A percentile compares a stretch with the other conserved stretches of the same genome.
Evolutionary conservation across 495 filamentous ascomycete species (phyloP).

Genomic region (Astrocystis sublimbata): DNA sequence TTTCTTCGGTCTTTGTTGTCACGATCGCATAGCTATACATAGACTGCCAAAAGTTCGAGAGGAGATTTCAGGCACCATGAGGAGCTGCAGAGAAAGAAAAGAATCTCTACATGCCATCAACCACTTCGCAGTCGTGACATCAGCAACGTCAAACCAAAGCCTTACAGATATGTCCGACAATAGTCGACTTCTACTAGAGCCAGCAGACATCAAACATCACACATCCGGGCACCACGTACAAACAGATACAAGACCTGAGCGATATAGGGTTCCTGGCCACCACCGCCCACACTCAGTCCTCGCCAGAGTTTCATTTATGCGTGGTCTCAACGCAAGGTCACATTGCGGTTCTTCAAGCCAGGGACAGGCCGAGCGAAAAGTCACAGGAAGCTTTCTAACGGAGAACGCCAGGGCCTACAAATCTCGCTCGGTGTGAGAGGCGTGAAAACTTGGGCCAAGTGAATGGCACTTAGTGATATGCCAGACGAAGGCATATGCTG

Average conservation of each 20-base stretch:
- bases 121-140: neutral
- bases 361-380: neutral
- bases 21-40: neutral
- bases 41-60: neutral
- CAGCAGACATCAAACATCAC: too few relatives aligned
- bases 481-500: neutral
- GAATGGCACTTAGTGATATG: slow-evolving; percentile 3
- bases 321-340: neutral
- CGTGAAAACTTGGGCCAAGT: neutral
- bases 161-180: neutral
- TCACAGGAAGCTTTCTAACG: neutral
- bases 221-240: slow-evolving; percentile 1
- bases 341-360: neutral
- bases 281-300: neutral
- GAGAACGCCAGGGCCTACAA: neutral
- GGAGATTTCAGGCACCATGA: neutral
- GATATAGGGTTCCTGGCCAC: neutral
- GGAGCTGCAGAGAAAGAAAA: slow-evolving; percentile 8
- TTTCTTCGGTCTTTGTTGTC: slow-evolving; percentile 12
- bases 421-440: neutral
- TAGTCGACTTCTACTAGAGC: neutral
- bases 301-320: neutral
- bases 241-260: neutral
- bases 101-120: neutral
- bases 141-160: neutral